Evolutionary conservation across 129 eudicot genomes (phyloP).

Genomic region (carrot (Daucus carota)): DNA sequence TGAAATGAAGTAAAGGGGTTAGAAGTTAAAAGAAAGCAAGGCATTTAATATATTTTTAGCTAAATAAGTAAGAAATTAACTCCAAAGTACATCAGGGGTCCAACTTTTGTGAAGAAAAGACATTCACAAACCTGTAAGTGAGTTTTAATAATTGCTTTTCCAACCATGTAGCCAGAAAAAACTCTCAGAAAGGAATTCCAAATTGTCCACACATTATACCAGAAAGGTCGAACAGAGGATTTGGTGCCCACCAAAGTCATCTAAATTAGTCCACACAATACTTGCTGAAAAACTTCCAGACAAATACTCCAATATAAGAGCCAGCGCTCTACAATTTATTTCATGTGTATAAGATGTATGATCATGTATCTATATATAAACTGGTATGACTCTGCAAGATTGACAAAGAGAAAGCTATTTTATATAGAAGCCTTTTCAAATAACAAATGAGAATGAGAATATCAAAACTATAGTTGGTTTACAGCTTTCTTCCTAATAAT

Average conservation of each 20-base stretch:
- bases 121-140: no score
- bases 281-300: neutral
- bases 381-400: neutral
- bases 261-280: conserved; percentile 11
- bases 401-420: neutral
- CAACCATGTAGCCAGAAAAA: no score
- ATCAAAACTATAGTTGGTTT: neutral
- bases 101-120: neutral
- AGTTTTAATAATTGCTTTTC: no score
- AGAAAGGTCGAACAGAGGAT: conserved; percentile 97
- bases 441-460: neutral
- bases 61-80: neutral
- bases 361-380: neutral
- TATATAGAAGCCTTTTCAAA: no score
- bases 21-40: neutral
- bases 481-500: no score
- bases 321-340: no score
- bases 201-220: conserved; percentile 99
- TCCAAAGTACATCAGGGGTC: neutral
- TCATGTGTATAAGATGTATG: neutral
- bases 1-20: neutral
- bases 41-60: neutral
- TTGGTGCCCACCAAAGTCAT: conserved; percentile 62
- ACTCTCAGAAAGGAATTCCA: no score
- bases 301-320: no score